Evolutionary conservation across 306 rosid species (phyloP), one percentile per base, ranked within the genome.

Genomic region (Ormosia emarginata): DNA sequence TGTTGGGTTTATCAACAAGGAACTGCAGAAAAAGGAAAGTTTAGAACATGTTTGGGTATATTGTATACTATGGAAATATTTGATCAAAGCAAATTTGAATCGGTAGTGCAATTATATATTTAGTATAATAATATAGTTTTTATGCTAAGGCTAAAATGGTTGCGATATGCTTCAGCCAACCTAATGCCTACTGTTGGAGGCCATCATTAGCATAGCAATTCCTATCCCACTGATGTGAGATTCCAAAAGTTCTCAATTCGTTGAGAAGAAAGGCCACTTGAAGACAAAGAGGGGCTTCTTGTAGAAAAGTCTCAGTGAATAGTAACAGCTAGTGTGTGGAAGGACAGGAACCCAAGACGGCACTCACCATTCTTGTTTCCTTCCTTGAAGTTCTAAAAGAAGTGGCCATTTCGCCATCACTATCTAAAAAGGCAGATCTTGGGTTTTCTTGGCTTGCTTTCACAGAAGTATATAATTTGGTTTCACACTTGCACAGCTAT

Each of bases 31-130:
- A 65, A 17, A 56, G 33, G 75, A 67, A 52, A 49, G 53, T 17
- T 85, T 62, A 82, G 78, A 78, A 24, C 24, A 56, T 64, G n/a
- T 52, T 10, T 8, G 69, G 15, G 9, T 82, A 12, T 64, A 18
- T 34, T 43, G 63, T 47, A 46, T 58, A 9, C 52, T 33, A 9
- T 18, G 63, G 29, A 33, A 33, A 50, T 39, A 12, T 43, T 55
- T 17, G 24, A 61, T 47, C 5, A 50, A 29, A 61, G 32, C 64
- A 80, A 65, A 15, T 6, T 65, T 12, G 5, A 32, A 63, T 29
- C 5, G 17, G 64, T 18, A 71, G 5, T 55, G 9, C 61, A 13
- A 13, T 34, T 13, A 7, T 47, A 44, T 8, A 36, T 71, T n/a
- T 50, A 74, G 34, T 62, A 29, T 15, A 5, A 49, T 5, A 24